Evolutionary conservation across 1,284 basidiomycete genomes (phyloP).

Genomic region (Cutaneotrichosporon mucoides): DNA sequence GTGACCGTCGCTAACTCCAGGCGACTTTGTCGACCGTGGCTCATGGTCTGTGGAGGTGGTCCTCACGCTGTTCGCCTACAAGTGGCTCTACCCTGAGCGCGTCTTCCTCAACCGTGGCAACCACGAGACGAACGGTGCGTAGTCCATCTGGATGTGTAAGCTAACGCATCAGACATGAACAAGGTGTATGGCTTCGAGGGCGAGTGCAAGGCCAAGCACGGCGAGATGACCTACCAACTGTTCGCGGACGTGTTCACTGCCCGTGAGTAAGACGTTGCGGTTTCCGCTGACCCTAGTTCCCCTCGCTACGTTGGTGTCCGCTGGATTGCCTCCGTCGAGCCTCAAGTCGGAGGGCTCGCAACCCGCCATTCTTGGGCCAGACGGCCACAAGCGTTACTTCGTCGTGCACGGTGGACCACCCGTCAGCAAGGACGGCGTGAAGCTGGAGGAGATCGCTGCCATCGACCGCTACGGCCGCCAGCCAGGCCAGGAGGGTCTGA

Average conservation of each 20-base stretch:
- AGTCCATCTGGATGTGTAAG: too few relatives aligned
- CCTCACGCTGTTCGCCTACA: slow-evolving; percentile 88
- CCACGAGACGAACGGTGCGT: slow-evolving; percentile 71
- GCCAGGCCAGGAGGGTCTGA: slow-evolving; percentile 90
- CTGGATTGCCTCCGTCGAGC: slow-evolving; percentile 60
- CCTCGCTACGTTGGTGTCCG: slow-evolving; percentile 76
- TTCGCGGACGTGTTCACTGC: slow-evolving; percentile 89
- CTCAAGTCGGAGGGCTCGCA: slow-evolving; percentile 45
- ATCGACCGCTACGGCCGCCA: slow-evolving; percentile 83
- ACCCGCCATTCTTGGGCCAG: slow-evolving; percentile 68
- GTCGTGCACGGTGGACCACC: slow-evolving; percentile 88
- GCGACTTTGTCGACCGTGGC: slow-evolving; percentile 91
- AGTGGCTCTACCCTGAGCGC: slow-evolving; percentile 86
- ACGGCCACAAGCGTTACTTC: slow-evolving; percentile 85
- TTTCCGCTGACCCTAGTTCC: slow-evolving; percentile 60
- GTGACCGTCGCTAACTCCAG: neutral
- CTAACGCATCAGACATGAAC: slow-evolving; percentile 60
- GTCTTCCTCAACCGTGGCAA: slow-evolving; percentile 94
- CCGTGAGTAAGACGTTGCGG: slow-evolving; percentile 54
- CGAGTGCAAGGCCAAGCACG: slow-evolving; percentile 92
- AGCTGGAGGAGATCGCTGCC: slow-evolving; percentile 84
- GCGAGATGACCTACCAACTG: slow-evolving; percentile 81
- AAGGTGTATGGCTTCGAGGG: slow-evolving; percentile 90
- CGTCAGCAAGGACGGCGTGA: slow-evolving; percentile 90
- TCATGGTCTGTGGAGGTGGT: slow-evolving; percentile 96